These are phyloP conservation scores for Epichloe festucae DNA, from an alignment of 2,329 filamentous ascomycete species.

Conservation along the genomic window DNA sequence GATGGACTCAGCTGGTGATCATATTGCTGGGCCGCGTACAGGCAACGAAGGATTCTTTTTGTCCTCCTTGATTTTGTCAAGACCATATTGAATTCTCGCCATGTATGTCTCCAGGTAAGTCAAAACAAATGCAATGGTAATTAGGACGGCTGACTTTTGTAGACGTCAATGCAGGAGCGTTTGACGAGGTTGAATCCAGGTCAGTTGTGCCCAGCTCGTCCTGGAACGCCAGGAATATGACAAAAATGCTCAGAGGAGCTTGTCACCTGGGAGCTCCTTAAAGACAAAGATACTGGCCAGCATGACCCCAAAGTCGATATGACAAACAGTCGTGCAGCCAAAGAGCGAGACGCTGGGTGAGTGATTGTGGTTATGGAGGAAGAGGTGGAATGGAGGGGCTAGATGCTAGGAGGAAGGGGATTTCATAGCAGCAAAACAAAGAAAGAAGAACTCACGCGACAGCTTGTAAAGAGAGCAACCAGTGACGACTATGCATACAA, in stretches of 20 bases:
- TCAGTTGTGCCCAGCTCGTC: not conserved
- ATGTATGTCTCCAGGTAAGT: conserved; percentile 1
- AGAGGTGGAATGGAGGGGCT: not conserved
- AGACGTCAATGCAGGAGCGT: not conserved
- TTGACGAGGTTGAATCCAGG: not conserved
- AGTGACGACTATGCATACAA: conserved; percentile 28
- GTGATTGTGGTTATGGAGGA: conserved; percentile 1
- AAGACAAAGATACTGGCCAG: conserved; percentile 6
- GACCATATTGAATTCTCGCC: conserved; percentile 11
- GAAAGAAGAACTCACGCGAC: conserved; percentile 18
- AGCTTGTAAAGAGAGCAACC: conserved; percentile 18
- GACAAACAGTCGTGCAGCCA: conserved; percentile 5
- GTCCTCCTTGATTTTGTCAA: conserved; percentile 17
- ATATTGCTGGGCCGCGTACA: conserved; percentile 22
- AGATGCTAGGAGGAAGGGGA: not conserved
- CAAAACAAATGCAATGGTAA: not conserved
- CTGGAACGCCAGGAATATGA: not conserved
- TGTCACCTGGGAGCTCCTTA: not conserved
- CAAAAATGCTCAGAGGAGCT: not conserved
- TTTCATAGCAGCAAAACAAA: not conserved
- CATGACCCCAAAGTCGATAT: conserved; percentile 6
- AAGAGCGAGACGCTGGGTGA: conserved; percentile 4
- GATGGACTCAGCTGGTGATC: conserved; percentile 23
- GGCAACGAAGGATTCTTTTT: conserved; percentile 23
- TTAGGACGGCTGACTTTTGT: not conserved